phyloP scores from a whole-genome alignment of 805 yeast species.

The Ogataea pini region DNA sequence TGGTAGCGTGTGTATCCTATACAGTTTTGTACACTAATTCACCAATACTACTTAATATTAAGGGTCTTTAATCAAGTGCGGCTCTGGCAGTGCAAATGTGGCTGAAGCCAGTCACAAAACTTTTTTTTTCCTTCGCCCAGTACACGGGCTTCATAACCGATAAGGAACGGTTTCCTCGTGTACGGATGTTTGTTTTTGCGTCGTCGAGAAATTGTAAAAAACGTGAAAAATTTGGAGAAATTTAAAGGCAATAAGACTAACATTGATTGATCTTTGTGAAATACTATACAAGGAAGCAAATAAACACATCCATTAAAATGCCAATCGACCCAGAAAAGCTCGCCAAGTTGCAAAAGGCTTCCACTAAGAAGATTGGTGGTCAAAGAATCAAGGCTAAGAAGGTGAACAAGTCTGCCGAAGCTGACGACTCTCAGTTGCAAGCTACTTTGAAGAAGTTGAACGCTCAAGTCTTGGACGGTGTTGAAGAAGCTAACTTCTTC shows the following conservation, averaged over 20 bases:
- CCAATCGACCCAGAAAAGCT: slow-evolving; percentile 92
- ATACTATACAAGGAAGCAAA: not conserved
- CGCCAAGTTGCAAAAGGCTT: slow-evolving; percentile 86
- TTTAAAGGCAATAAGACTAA: not conserved
- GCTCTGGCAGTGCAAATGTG: slow-evolving; percentile 2
- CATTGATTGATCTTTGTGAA: not conserved
- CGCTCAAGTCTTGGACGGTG: slow-evolving; percentile 83
- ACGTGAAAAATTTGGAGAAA: slow-evolving; percentile 17
- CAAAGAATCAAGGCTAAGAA: slow-evolving; percentile 94
- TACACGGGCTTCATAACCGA: slow-evolving; percentile 15
- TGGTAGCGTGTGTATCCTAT: not conserved
- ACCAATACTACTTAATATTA: no score
- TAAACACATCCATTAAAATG: slow-evolving; percentile 43
- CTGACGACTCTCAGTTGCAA: slow-evolving; percentile 89
- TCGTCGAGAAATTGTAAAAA: slow-evolving; percentile 19
- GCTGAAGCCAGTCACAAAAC: slow-evolving; percentile 1
- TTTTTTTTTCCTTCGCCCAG: not conserved
- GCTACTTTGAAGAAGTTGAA: slow-evolving; percentile 84
- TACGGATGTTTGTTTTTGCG: not conserved
- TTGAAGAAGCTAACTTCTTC: slow-evolving; percentile 98
- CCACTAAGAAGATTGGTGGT: slow-evolving; percentile 78
- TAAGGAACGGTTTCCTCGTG: not conserved
- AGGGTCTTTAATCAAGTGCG: not conserved
- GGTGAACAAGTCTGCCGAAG: slow-evolving; percentile 62
- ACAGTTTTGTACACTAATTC: slow-evolving; percentile 1